Conservation (phyloP, 306 rosid species). For the Quercus wislizeni region DNA sequence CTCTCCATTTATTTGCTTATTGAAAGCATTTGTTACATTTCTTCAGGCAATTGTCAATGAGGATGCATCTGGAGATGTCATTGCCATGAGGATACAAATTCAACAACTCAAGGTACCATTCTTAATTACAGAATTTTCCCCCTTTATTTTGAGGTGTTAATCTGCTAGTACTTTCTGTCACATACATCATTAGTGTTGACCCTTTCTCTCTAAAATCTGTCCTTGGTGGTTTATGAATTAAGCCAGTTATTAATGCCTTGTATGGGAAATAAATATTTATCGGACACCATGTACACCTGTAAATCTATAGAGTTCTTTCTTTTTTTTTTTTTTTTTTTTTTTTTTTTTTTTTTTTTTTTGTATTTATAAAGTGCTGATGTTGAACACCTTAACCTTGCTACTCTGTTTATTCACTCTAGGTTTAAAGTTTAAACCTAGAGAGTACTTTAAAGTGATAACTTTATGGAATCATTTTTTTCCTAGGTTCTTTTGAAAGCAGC, state of each 20-base stretch:
- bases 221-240: background rate
- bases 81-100: slow-evolving; percentile 93
- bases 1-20: background rate
- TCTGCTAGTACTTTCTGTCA: background rate
- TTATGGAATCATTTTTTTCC: background rate
- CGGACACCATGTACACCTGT: background rate
- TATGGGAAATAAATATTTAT: background rate
- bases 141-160: background rate
- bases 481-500: background rate
- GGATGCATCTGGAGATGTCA: slow-evolving; percentile 94
- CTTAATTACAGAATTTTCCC: slow-evolving; percentile 22
- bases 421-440: background rate
- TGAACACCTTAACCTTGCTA: background rate
- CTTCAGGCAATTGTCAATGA: slow-evolving; percentile 91
- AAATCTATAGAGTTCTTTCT: too few species aligned
- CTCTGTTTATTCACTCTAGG: background rate
- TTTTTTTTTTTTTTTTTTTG: background rate
- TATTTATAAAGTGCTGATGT: background rate
- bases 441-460: background rate
- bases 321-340: background rate
- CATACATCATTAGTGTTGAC: background rate
- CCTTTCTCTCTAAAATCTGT: background rate
- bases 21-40: slow-evolving; percentile 11
- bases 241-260: background rate
- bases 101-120: slow-evolving; percentile 83